These are phyloP conservation scores for Claviceps arundinis DNA, from an alignment of 2,329 filamentous ascomycete genomes.

Conservation along the genomic window DNA sequence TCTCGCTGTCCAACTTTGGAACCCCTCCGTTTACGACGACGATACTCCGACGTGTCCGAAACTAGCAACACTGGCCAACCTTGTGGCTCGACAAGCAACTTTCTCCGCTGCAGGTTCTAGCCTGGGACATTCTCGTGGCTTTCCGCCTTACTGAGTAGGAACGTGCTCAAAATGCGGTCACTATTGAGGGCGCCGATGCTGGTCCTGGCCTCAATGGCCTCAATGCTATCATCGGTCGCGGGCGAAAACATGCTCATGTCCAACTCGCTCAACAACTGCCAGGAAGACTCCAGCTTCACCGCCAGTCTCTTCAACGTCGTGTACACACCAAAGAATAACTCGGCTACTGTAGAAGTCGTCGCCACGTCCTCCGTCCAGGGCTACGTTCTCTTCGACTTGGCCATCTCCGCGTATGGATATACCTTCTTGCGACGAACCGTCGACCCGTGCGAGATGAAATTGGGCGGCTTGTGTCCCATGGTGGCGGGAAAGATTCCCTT, in stretches of 20 bases:
- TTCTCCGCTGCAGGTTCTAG: no score
- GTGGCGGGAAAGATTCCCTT: slow-evolving; percentile 69
- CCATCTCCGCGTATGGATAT: slow-evolving; percentile 74
- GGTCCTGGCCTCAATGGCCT: slow-evolving; percentile 30
- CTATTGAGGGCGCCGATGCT: slow-evolving; percentile 30
- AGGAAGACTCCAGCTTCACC: slow-evolving; percentile 71
- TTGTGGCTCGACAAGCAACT: no score
- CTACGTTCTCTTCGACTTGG: slow-evolving; percentile 64
- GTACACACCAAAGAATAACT: slow-evolving; percentile 63
- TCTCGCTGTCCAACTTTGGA: no score
- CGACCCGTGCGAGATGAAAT: slow-evolving; percentile 59
- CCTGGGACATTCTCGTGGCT: no score
- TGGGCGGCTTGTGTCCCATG: slow-evolving; percentile 82
- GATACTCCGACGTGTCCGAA: no score
- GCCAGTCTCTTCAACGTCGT: slow-evolving; percentile 80
- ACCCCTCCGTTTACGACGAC: no score
- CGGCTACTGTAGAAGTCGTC: slow-evolving; percentile 59
- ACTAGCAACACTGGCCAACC: no score
- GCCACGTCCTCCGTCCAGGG: slow-evolving; percentile 74
- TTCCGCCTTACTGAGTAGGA: no score
- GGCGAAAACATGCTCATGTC: slow-evolving; percentile 62
- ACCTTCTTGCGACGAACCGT: slow-evolving; percentile 52
- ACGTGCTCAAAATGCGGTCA: slow-evolving; percentile 30
- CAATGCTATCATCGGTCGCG: slow-evolving; percentile 32
- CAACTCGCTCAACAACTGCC: slow-evolving; percentile 73